Percentiles rank a stretch among this genome's conserved stretches.
Conservation (phyloP, 163 green algal genomes). For the Chlamydomonas reinhardtii region DNA sequence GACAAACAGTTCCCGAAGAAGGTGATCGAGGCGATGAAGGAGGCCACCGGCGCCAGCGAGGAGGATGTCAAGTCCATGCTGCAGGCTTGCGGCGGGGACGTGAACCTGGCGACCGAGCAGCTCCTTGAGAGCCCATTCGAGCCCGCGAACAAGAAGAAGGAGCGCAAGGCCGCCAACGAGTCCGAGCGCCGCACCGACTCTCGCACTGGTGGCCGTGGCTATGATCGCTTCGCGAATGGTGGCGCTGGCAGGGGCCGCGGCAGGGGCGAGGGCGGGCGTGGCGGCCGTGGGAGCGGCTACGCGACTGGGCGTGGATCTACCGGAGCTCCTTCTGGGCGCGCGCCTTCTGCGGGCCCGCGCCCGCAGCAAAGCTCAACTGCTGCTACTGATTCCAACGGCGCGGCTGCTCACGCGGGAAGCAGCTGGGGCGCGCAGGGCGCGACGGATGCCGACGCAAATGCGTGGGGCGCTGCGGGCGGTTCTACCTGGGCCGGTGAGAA, state of each 20-base stretch:
- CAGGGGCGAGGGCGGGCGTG: constrained; percentile 45
- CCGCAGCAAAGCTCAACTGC: neutral
- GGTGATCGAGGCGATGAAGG: constrained; percentile 52
- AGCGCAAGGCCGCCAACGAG: constrained; percentile 2
- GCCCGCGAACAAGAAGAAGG: constrained; percentile 34
- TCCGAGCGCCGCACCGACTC: constrained; percentile 21
- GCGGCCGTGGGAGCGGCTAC: constrained; percentile 43
- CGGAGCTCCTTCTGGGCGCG: constrained; percentile 14
- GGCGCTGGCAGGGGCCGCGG: constrained; percentile 40
- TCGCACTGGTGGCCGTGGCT: constrained; percentile 32
- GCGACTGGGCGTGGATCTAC: constrained; percentile 41
- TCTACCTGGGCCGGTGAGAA: constrained; percentile 31
- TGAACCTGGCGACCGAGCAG: constrained; percentile 49
- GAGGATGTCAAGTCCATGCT: constrained; percentile 60
- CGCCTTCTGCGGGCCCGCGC: constrained; percentile 26
- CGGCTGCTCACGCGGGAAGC: neutral
- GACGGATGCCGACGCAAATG: constrained; percentile 18
- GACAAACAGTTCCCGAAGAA: neutral
- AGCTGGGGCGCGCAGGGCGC: constrained; percentile 15
- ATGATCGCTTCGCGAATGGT: constrained; percentile 48
- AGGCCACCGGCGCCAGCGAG: constrained; percentile 43
- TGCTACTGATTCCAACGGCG: constrained; percentile 23
- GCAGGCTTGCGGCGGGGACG: constrained; percentile 47
- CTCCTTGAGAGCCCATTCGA: constrained; percentile 58
- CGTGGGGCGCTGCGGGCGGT: neutral